Conservation (phyloP, 2,329 filamentous ascomycete species). For the Xylariaceae sp. region DNA sequence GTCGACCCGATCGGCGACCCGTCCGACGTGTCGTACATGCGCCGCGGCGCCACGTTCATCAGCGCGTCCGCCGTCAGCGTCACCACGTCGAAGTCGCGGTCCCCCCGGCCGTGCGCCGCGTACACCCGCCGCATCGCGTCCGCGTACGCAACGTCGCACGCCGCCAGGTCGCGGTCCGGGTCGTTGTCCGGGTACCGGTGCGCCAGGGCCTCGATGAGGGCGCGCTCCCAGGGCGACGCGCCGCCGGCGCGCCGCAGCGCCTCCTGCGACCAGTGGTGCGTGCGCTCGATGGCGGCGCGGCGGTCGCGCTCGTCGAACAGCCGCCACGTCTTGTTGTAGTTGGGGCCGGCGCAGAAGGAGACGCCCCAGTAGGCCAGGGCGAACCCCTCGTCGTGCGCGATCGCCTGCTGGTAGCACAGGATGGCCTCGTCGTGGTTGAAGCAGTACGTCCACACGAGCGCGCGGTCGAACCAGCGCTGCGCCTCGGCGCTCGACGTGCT, state of each 20-base stretch:
- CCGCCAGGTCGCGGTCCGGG: slow-evolving; percentile 3
- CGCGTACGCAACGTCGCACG: slow-evolving; percentile 11
- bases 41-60: slow-evolving; percentile 13
- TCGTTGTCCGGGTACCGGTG: slow-evolving; percentile 9
- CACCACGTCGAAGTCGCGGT: slow-evolving; percentile 9
- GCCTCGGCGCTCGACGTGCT: slow-evolving; percentile 35
- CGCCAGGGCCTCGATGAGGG: slow-evolving; percentile 10
- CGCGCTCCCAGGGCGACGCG: slow-evolving; percentile 6
- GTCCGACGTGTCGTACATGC: slow-evolving; percentile 8
- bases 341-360: slow-evolving; percentile 50
- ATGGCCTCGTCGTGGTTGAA: slow-evolving; percentile 54
- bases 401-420: slow-evolving; percentile 39
- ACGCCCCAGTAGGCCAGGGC: slow-evolving; percentile 46
- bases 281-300: slow-evolving; percentile 1
- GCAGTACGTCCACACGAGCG: slow-evolving; percentile 49
- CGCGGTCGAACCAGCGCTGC: slow-evolving; percentile 52
- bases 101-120: slow-evolving; percentile 1
- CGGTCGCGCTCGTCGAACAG: slow-evolving; percentile 14
- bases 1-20: slow-evolving; percentile 7
- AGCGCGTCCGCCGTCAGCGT: slow-evolving; percentile 15
- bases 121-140: slow-evolving; percentile 13
- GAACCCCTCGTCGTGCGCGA: slow-evolving; percentile 33
- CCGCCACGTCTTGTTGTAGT: slow-evolving; percentile 29
- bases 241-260: slow-evolving; percentile 3
- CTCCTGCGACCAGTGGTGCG: slow-evolving; percentile 2